Evolutionary conservation across 2,329 filamentous ascomycete species (phyloP).

Genomic region (Colletotrichum caudatum): DNA sequence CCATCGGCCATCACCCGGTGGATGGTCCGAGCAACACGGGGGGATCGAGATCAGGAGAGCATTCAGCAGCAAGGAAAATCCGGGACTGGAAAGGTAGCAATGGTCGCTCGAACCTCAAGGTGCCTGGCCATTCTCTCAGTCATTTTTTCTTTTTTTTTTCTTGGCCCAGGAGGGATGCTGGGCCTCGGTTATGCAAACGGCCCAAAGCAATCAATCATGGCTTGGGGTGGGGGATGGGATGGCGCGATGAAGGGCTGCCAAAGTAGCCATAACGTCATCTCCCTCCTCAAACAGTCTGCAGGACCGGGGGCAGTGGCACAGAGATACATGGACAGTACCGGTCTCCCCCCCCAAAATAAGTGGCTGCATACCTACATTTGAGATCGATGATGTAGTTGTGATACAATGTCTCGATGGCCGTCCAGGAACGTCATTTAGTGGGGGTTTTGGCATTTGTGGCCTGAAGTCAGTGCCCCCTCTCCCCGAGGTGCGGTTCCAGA

Average conservation of each 20-base stretch:
- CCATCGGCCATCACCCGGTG: neutral
- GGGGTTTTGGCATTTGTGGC: neutral
- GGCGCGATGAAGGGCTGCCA: conserved; percentile 4
- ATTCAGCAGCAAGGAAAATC: neutral
- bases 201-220: neutral
- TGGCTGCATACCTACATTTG: conserved; percentile 5
- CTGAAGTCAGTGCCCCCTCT: neutral
- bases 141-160: neutral
- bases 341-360: neutral
- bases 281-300: neutral
- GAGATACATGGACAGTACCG: conserved; percentile 15
- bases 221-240: neutral
- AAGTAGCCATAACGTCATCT: conserved; percentile 35
- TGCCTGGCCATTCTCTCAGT: neutral
- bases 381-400: conserved; percentile 42
- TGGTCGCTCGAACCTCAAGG: neutral
- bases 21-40: neutral
- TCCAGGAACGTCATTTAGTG: conserved; percentile 35
- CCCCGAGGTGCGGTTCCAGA: conserved; percentile 13
- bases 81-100: neutral
- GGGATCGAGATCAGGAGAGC: conserved; percentile 2
- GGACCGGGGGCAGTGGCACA: neutral
- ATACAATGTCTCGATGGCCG: conserved; percentile 38
- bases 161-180: too few relatives aligned
- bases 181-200: conserved; percentile 31